Evolutionary conservation across 495 filamentous ascomycete species (phyloP), one percentile per base, ranked within the genome.

Genomic region (Penicillium nucicola): DNA sequence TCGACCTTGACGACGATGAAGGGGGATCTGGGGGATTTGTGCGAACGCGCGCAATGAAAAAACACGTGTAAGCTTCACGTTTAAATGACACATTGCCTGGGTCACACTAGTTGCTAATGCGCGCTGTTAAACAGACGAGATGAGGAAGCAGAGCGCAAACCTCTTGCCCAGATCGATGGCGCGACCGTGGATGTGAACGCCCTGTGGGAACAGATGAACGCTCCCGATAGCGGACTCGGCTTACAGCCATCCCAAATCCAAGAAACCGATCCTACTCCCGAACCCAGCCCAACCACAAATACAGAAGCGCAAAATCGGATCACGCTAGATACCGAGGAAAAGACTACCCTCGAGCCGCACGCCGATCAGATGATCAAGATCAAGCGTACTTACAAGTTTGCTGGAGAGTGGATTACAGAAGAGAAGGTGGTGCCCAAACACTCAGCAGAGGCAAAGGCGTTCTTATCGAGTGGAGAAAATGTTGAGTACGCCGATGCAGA

Each of bases 111-210:
- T 25, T 30, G 38, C 20, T 48, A 56, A 23, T 53, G 22, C n/a
- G 34, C 36, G 30, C 20, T 37, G 14, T 47, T 18, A 18, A 45
- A 57, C 60, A 90, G 84, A 64, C 79, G 83, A 53, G 77, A 80
- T 65, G 81, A 61, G 20, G 18, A 51, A 20, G 37, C 37, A 23
- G 38, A 88, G 60, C 80, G 77, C 40, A 84, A 81, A 70, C 67
- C 78, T n/a, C 68, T 84, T 28, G 76, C 81, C 6, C 77, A 70
- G 45, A 82, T 76, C 35, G 84, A 84, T 5, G 86, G 83, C 3
- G 85, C 86, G 8, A 96, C 92, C 10, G 72, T 93, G 40, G 88
- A 98, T 62, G 88, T 98, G n/a, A 86, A 97, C 52, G 83, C 83
- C 10, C 59, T 97, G 13, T 98, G 93, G 93, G 80, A 78, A 23